A percentile compares a stretch with the other conserved stretches of the same genome.
These are phyloP conservation scores for Circinella minor DNA, from an alignment of 371 early-diverging fungal genomes.

Conservation along the genomic window DNA sequence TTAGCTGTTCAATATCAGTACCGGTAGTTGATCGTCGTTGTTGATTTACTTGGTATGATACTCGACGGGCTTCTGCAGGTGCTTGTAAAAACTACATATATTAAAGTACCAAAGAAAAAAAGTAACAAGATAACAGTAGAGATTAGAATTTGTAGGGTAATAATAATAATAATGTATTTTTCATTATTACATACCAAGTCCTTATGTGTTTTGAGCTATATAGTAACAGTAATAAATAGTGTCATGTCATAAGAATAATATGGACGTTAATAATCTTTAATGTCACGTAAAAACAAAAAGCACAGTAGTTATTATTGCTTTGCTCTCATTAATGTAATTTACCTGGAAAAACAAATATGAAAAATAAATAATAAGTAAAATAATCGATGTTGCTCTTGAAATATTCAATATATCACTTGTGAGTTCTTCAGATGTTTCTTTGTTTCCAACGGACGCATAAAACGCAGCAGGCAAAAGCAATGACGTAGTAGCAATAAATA, in stretches of 20 bases:
- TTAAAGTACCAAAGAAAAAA: background rate
- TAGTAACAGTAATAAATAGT: no score
- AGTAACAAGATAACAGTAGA: background rate
- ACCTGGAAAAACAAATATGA: constrained; percentile 79
- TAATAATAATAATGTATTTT: background rate
- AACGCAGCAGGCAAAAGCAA: constrained; percentile 84
- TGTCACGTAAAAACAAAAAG: background rate
- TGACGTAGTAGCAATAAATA: constrained; percentile 77
- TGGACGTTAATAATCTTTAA: no score
- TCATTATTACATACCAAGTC: constrained; percentile 45
- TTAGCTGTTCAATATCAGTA: constrained; percentile 8
- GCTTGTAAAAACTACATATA: constrained; percentile 25
- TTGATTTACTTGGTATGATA: constrained; percentile 1
- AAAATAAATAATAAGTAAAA: constrained; percentile 75
- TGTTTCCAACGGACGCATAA: constrained; percentile 44
- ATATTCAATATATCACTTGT: constrained; percentile 58
- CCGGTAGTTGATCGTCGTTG: constrained; percentile 14
- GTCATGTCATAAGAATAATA: background rate
- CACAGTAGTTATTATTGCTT: no score
- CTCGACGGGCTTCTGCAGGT: constrained; percentile 25
- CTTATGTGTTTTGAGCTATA: constrained; percentile 69
- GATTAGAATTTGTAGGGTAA: background rate
- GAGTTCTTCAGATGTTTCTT: constrained; percentile 26
- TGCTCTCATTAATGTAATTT: constrained; percentile 2
- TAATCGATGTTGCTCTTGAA: constrained; percentile 73